Base-by-base conservation (phyloP, 805 yeast species). In the Barnettozyma sp. region DNA sequence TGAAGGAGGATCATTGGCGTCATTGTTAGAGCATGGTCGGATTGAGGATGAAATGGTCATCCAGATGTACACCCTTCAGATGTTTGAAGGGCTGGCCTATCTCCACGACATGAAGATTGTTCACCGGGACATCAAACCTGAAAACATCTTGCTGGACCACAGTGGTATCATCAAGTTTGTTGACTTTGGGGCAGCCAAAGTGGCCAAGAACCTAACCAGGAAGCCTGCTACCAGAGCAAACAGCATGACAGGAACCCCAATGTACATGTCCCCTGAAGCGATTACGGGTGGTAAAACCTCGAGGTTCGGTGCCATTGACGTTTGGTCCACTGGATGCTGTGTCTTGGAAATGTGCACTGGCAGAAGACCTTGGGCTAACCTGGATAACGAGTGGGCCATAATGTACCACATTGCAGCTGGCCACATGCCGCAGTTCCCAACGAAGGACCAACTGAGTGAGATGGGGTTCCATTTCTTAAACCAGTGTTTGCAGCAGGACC, bases 321-420 rank as follows among this genome's bases (percentile, higher is more conserved):
- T 92, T 22, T 92, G 98, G 98, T 86, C 98, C 0, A 65, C 90
- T 27, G 98, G 98, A 4, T 92, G 98, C 59, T 90, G 95, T 59
- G 82, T 92, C 3, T 58, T 90, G 30, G 97, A 92, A 56, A 92
- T 92, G 97, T 85, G 90, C 2, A 88, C 97, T 0, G 98, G 98
- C 11, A 69, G 87, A 45, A 69, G 95, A 40, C 98, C 98, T 6
- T 92, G 98, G 98, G 82, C 94, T 12, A 83, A 86, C 57, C 66
- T 87, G 42, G 98, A 92, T 52, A 92, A 92, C 54, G 97, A 90
- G 55, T 92, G 94, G 94, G 96, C 97, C 2, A 84, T 92, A 34
- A 90, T 92, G 97, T 92, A 88, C 54, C 96, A 86, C 56, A 92
- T 92, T 52, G 97, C 97, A 1, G 94, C 95, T 3, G 95, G 96